phyloP scores from a whole-genome alignment of 176 grass and related monocot species.

The Musa beccarii region DNA sequence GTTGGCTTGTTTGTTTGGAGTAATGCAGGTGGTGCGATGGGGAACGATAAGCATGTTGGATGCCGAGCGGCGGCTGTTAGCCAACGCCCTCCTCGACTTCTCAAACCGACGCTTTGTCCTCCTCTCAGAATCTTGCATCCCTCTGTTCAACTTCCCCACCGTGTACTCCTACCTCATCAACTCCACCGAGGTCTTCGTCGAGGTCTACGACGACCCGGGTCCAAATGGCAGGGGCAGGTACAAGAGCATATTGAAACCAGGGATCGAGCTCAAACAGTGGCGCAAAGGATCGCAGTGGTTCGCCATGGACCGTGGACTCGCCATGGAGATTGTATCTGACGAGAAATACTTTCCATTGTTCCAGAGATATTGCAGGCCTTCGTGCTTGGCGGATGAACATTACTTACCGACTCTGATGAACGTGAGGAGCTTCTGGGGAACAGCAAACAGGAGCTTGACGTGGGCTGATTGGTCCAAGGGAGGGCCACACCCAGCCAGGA shows the following conservation, averaged over 20 bases:
- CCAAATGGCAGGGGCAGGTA: slow-evolving; percentile 26
- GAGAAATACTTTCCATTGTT: slow-evolving; percentile 26
- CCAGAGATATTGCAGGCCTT: slow-evolving; percentile 2
- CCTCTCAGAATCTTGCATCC: slow-evolving; percentile 37
- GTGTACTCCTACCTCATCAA: slow-evolving; percentile 32
- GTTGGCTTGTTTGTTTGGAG: background rate
- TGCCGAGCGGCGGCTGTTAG: slow-evolving; percentile 30
- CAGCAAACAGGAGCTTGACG: slow-evolving; percentile 44
- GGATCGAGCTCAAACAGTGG: slow-evolving; percentile 25
- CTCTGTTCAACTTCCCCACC: slow-evolving; percentile 33
- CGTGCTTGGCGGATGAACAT: slow-evolving; percentile 34
- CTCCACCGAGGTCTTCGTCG: slow-evolving; percentile 17
- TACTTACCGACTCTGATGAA: slow-evolving; percentile 28
- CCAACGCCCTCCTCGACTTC: slow-evolving; percentile 31
- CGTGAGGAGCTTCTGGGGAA: slow-evolving; percentile 8
- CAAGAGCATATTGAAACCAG: slow-evolving; percentile 16
- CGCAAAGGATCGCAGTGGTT: slow-evolving; percentile 32
- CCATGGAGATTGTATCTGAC: slow-evolving; percentile 18
- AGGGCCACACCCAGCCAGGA: slow-evolving; percentile 29
- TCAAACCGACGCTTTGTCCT: slow-evolving; percentile 33
- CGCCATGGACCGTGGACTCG: slow-evolving; percentile 19
- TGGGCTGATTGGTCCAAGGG: slow-evolving; percentile 37
- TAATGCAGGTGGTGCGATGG: slow-evolving; percentile 25
- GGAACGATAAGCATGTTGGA: slow-evolving; percentile 27
- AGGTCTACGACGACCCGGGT: slow-evolving; percentile 12